phyloP scores from a whole-genome alignment of 1,284 basidiomycete genomes.

The Cerrena zonata region DNA sequence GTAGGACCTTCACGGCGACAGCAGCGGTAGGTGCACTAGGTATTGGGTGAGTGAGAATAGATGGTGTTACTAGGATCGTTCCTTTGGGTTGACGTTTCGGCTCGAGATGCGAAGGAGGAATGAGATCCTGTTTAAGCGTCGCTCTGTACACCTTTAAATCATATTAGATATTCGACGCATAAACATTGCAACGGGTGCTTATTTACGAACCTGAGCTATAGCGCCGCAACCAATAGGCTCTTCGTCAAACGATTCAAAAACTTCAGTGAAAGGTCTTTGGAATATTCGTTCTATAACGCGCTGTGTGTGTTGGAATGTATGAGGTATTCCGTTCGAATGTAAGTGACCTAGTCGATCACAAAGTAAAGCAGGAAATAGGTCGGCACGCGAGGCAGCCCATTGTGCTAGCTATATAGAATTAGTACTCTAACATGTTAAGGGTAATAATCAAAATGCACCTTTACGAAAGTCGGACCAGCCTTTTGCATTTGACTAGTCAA shows the following conservation, averaged over 20 bases:
- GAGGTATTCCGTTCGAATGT: constrained; percentile 86
- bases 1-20: constrained; percentile 94
- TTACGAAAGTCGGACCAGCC: constrained; percentile 96
- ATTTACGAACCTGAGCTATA: constrained; percentile 84
- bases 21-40: constrained; percentile 70
- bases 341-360: constrained; percentile 83
- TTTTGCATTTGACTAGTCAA: constrained; percentile 87
- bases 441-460: constrained; percentile 49
- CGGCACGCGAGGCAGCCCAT: constrained; percentile 95
- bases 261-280: constrained; percentile 74
- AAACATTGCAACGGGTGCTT: background rate
- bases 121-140: constrained; percentile 74
- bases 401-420: constrained; percentile 70
- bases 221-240: constrained; percentile 94
- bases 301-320: constrained; percentile 79
- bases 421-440: background rate
- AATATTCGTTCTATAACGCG: constrained; percentile 83
- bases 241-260: constrained; percentile 88
- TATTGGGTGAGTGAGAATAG: constrained; percentile 53
- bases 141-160: constrained; percentile 83
- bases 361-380: constrained; percentile 89
- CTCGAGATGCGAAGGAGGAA: constrained; percentile 75
- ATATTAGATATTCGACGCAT: constrained; percentile 5
- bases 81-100: constrained; percentile 54
- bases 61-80: constrained; percentile 48